Evolutionary conservation across 805 yeast genomes (phyloP), one percentile per base, ranked within the genome.

Genomic region (Cephaloascus albidus): DNA sequence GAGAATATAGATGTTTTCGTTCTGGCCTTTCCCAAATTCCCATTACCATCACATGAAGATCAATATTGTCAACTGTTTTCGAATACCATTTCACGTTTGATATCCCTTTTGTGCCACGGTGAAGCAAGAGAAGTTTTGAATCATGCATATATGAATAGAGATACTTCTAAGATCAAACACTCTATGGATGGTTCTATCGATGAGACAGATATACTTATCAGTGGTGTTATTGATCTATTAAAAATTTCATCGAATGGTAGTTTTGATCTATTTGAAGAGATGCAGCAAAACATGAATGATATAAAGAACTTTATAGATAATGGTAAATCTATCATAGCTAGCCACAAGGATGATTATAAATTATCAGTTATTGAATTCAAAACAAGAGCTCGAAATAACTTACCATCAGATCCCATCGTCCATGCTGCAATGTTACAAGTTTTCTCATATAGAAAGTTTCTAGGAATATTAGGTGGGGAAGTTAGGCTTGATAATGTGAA

Each of bases 151-250:
- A 43, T 74, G 14, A 63, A 74, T 48, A 41, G 64, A 4, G 43
- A 51, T 0, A 37, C 30, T 45, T 38, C 34, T 44, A 4, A 40
- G 35, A 16, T 27, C 19, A 23, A 42, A 37, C 12, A 35, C 43
- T 32, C 28, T 23, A 23, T 23, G 10, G 12, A 20, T 10, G 6
- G n/a, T 28, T 10, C 52, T 4, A 19, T 33, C 10, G 34, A 37
- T 2, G 45, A 49, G 3, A 49, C 60, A 6, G 57, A 60, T 36
- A 62, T 76, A 2, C 53, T 79, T 18, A 65, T 81, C 4, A 78
- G 85, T 50, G 93, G 89, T 2, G 61, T 82, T 1, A 70, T 81
- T 19, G 89, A 81, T 54, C 70, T 70, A 43, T 43, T 79, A 15
- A 41, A 42, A 33, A 16, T 61, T 2, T 16, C 51, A 17, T 36